Percentiles rank a stretch among this genome's conserved stretches.
Evolutionary conservation across 805 yeast species (phyloP).

Genomic region (Sporopachydermia quercuum): DNA sequence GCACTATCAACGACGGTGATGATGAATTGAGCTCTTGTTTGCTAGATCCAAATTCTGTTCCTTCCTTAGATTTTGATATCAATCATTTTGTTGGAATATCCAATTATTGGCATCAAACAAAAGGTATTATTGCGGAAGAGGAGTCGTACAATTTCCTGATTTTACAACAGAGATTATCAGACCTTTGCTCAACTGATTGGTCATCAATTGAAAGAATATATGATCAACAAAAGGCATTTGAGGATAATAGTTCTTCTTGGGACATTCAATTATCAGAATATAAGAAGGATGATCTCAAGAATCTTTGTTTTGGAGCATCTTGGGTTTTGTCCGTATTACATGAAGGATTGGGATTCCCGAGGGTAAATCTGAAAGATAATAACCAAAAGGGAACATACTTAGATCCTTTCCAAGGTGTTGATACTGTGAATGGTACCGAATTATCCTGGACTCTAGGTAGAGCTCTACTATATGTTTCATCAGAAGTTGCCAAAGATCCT

Average conservation of each 20-base stretch:
- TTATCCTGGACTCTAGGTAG: conserved; percentile 46
- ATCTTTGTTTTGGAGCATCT: conserved; percentile 45
- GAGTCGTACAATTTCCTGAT: conserved; percentile 8
- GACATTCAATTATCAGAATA: conserved; percentile 16
- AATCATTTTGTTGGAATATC: conserved; percentile 50
- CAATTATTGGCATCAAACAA: conserved; percentile 48
- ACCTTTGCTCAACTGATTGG: conserved; percentile 8
- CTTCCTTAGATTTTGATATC: conserved; percentile 40
- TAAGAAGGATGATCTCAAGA: conserved; percentile 30
- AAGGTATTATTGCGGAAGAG: conserved; percentile 30
- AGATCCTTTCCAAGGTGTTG: conserved; percentile 29
- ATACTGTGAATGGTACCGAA: conserved; percentile 26
- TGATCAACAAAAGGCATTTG: not conserved
- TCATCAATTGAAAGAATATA: conserved; percentile 3
- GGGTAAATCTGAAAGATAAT: conserved; percentile 28
- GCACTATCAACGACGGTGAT: conserved; percentile 4
- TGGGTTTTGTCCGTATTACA: conserved; percentile 46
- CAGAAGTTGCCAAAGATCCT: conserved; percentile 31
- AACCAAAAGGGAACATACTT: conserved; percentile 10
- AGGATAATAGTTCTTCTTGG: not conserved
- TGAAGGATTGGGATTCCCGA: conserved; percentile 44
- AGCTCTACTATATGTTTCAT: conserved; percentile 47
- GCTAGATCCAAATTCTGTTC: conserved; percentile 31
- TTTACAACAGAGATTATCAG: conserved; percentile 3
- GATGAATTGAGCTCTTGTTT: conserved; percentile 28